These are phyloP conservation scores for Penstemon eatonii DNA, from an alignment of 257 asterid genomes.

Conservation along the genomic window DNA sequence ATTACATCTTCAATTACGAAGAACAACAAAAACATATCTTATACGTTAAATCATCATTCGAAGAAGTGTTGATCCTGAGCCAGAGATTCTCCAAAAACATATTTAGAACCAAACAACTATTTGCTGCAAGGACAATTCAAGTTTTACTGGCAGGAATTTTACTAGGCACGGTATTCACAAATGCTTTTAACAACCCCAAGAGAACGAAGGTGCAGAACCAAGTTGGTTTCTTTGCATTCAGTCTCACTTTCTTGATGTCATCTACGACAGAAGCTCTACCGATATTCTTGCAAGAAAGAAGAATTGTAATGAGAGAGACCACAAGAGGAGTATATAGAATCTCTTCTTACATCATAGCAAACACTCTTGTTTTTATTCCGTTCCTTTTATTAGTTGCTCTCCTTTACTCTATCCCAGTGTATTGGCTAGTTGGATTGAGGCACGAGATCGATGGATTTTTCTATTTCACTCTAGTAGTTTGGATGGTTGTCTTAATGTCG, in stretches of 20 bases:
- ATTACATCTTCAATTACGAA: not conserved
- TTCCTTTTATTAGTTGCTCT: conserved; percentile 62
- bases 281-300: conserved; percentile 71
- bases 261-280: conserved; percentile 90
- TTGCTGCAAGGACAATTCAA: conserved; percentile 56
- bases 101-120: conserved; percentile 68
- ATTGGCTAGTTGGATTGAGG: conserved; percentile 72
- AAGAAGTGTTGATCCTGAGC: conserved; percentile 55
- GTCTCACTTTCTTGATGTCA: conserved; percentile 65
- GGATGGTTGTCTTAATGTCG: conserved; percentile 60
- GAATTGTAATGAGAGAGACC: conserved; percentile 62
- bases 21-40: conserved; percentile 12
- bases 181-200: conserved; percentile 36
- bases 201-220: conserved; percentile 49
- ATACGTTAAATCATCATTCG: conserved; percentile 44
- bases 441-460: conserved; percentile 40
- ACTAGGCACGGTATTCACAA: conserved; percentile 60
- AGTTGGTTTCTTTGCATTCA: conserved; percentile 77
- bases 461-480: conserved; percentile 58
- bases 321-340: conserved; percentile 75
- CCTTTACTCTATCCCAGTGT: conserved; percentile 55
- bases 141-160: conserved; percentile 61
- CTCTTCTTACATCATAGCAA: conserved; percentile 65
- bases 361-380: conserved; percentile 66
- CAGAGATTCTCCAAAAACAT: conserved; percentile 60